Evolutionary conservation across 768 basidiomycete species (phyloP), one percentile per base, ranked within the genome.

Genomic region (Pulveroboletus sp.): DNA sequence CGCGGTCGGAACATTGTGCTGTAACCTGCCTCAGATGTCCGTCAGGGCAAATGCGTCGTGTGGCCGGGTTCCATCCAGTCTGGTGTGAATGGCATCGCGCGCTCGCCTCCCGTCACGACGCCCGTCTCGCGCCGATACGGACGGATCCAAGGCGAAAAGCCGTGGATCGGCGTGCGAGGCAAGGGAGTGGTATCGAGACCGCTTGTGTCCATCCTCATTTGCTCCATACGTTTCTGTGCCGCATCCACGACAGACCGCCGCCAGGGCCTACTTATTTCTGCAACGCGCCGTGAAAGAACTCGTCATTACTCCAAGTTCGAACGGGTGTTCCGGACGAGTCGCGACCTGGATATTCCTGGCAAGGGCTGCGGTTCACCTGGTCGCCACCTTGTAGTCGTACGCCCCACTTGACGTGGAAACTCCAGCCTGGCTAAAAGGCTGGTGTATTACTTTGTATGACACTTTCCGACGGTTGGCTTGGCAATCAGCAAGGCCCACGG

Each of bases 401-500:
- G 53, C 57, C n/a, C 9, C 39, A n/a, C 11, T 40, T 56, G 58
- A 63, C 50, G 56, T 56, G 60, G 47, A 62, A 47, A 14, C 28
- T 33, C 42, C 36, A 43, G 54, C 18, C 50, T 44, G 42, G 36
- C 52, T 6, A 35, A 36, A 45, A 39, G 49, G 52, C 35, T 61
- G 62, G 43, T 10, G 17, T 38, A 56, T 65, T 59, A 51, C 61
- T 49, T 58, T 44, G 37, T 47, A 37, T 21, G 41, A 60, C 51
- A 40, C 39, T 48, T 53, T 56, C 26, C 30, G 50, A 38, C 38
- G 40, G 63, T 63, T 57, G 62, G 59, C 61, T 56, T 63, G 62
- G 54, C 57, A 47, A 63, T 61, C 57, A 49, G 59, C 54, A 47
- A 32, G 59, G 49, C 51, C 58, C 59, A 58, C 55, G 51, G 55